Percentiles rank a stretch among this genome's conserved stretches.
phyloP scores from a whole-genome alignment of 139 green algal species.

The Nannochloris sp. region DNA sequence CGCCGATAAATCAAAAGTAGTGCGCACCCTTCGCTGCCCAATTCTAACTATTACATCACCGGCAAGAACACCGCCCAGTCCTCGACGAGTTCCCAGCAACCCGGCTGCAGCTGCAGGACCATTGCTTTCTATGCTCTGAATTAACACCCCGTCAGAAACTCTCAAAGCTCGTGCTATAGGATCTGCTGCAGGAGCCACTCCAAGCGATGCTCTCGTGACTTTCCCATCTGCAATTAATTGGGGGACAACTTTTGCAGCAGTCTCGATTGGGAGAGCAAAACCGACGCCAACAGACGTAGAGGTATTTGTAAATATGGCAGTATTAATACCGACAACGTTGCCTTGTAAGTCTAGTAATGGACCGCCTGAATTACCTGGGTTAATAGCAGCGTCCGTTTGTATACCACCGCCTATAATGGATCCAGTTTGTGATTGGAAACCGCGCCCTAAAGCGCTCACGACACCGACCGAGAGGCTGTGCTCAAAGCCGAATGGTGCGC shows the following conservation, averaged over 20 bases:
- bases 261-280: conserved; percentile 80
- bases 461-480: conserved; percentile 50
- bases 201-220: neutral
- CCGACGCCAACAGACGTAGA: conserved; percentile 58
- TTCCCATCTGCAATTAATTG: conserved; percentile 67
- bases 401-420: conserved; percentile 59
- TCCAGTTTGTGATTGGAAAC: conserved; percentile 52
- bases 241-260: conserved; percentile 55
- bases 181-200: conserved; percentile 26
- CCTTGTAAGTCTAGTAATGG: conserved; percentile 63
- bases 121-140: conserved; percentile 43
- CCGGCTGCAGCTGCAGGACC: conserved; percentile 51
- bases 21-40: conserved; percentile 7
- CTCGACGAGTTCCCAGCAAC: conserved; percentile 50
- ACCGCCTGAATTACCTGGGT: conserved; percentile 51
- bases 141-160: conserved; percentile 35
- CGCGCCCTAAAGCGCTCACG: conserved; percentile 43
- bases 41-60: conserved; percentile 54
- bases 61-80: conserved; percentile 49
- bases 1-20: conserved; percentile 14
- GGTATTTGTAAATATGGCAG: conserved; percentile 78
- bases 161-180: conserved; percentile 44
- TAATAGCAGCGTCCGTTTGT: conserved; percentile 67
- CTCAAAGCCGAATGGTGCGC: conserved; percentile 60
- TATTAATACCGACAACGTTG: conserved; percentile 41